Base-by-base conservation (phyloP, 805 yeast genomes). In the Cyberlindnera americana region DNA sequence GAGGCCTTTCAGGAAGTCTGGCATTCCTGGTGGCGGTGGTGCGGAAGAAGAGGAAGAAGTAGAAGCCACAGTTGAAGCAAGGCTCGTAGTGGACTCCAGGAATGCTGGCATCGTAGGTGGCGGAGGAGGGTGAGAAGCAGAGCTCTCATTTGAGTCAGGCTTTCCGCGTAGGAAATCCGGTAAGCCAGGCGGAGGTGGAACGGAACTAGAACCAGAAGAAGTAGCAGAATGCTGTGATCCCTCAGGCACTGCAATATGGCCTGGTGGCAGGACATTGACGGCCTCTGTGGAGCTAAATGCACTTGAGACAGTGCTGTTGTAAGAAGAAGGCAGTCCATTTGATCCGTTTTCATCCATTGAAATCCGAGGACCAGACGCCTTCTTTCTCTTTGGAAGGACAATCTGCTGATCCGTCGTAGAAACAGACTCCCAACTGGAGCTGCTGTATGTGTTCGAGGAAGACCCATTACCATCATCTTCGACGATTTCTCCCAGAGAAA, bases 101-200 rank as follows among this genome's bases (percentile, higher is more conserved):
- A 39, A 38, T 3, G 35, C 38, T 9, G 65, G 61, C 27, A 60
- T 47, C 6, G 65, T 55, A 7, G 64, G 62, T 7, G 70, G 67
- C 9, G 65, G 63, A 7, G 71, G 67, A 3, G 67, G 66, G 3
- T 36, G 40, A 16, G 28, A 12, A 12, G 26, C 14, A 6, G 41
- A 26, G 65, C 60, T 2, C 62, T 56, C 21, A 9, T 15, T 15
- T 12, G 28, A 18, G n/a, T n/a, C 27, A 32, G 23, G 33, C 21
- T 18, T n/a, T 12, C 32, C 8, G 16, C 5, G 5, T n/a, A n/a
- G 33, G 39, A 15, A 17, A n/a, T n/a, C n/a, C n/a, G n/a, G n/a
- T n/a, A n/a, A n/a, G n/a, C n/a, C 59, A 14, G 63, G 60, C 12
- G 66, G 65, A 9, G 34, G 34, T 6, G 42, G 36, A 10, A 19